These are phyloP conservation scores for Pestalotiopsis sp. DNA, from an alignment of 2,329 filamentous ascomycete genomes.

Conservation along the genomic window DNA sequence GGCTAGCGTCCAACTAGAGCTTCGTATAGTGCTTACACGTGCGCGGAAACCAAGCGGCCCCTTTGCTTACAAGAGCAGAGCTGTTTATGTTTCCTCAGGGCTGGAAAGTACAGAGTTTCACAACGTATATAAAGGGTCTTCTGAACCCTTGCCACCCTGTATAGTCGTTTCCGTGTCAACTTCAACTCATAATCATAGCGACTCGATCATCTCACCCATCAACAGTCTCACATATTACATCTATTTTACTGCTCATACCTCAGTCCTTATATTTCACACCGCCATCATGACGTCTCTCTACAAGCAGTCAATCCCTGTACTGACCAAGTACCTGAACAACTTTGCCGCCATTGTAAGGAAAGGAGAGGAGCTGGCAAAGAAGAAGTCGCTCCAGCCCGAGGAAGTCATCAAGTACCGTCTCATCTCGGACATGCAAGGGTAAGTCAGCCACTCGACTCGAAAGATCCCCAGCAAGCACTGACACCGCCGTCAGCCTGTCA, in stretches of 20 bases:
- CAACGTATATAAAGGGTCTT: neutral
- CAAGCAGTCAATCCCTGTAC: constrained; percentile 19
- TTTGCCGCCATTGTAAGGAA: constrained; percentile 14
- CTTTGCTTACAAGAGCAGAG: neutral
- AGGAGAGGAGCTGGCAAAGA: constrained; percentile 11
- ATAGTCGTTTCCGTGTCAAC: neutral
- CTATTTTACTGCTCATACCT: neutral
- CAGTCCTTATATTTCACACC: neutral
- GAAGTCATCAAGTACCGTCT: constrained; percentile 16
- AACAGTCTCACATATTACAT: neutral
- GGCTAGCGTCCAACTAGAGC: neutral
- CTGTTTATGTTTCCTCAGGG: neutral
- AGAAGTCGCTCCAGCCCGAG: constrained; percentile 16
- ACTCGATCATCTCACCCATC: neutral
- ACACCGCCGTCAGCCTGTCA: constrained; percentile 8
- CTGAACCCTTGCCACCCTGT: neutral
- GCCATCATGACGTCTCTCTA: constrained; percentile 15
- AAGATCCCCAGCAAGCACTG: neutral
- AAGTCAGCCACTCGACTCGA: neutral
- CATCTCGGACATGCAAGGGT: constrained; percentile 16
- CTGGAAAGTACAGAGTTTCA: neutral
- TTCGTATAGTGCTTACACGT: neutral
- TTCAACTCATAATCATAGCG: neutral
- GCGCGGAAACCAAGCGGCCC: neutral
- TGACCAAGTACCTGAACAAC: constrained; percentile 17